Evolutionary conservation across 495 filamentous ascomycete genomes (phyloP).

Genomic region (Lichina pygmaea): DNA sequence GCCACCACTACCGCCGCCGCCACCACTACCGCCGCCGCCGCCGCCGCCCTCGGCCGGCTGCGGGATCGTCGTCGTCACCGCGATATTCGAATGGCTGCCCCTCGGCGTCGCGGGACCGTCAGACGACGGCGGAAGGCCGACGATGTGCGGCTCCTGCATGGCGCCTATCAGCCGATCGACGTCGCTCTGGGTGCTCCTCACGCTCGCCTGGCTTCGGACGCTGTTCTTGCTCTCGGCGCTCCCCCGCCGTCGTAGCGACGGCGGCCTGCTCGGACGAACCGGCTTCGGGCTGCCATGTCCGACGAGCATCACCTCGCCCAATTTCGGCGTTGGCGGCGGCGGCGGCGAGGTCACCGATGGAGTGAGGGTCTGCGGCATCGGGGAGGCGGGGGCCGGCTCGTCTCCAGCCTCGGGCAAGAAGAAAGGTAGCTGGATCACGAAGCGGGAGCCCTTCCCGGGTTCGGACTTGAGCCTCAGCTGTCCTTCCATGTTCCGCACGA

Average conservation of each 20-base stretch:
- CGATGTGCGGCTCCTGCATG: slow-evolving; percentile 27
- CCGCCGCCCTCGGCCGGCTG: not conserved
- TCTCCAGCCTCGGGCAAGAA: slow-evolving; percentile 19
- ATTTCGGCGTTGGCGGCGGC: slow-evolving; percentile 9
- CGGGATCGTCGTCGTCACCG: not conserved
- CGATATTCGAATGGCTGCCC: not conserved
- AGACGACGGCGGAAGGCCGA: not conserved
- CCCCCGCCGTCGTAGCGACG: slow-evolving; percentile 5
- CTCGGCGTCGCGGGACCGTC: not conserved
- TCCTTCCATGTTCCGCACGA: slow-evolving; percentile 72
- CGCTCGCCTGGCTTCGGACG: slow-evolving; percentile 24
- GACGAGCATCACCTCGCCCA: slow-evolving; percentile 30
- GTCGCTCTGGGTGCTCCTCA: slow-evolving; percentile 29
- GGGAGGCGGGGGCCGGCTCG: slow-evolving; percentile 4
- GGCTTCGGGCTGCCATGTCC: slow-evolving; percentile 12
- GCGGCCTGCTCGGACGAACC: slow-evolving; percentile 2
- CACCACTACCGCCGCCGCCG: not conserved
- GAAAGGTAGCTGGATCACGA: slow-evolving; percentile 48
- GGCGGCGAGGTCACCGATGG: not conserved
- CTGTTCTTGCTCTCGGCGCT: slow-evolving; percentile 19
- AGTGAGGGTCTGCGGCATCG: not conserved
- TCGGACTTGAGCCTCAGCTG: slow-evolving; percentile 74
- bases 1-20: no score
- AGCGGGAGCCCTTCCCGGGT: slow-evolving; percentile 59
- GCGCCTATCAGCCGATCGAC: slow-evolving; percentile 52